Conservation (phyloP, 305 asterid species). For the Solanum hybrid region DNA sequence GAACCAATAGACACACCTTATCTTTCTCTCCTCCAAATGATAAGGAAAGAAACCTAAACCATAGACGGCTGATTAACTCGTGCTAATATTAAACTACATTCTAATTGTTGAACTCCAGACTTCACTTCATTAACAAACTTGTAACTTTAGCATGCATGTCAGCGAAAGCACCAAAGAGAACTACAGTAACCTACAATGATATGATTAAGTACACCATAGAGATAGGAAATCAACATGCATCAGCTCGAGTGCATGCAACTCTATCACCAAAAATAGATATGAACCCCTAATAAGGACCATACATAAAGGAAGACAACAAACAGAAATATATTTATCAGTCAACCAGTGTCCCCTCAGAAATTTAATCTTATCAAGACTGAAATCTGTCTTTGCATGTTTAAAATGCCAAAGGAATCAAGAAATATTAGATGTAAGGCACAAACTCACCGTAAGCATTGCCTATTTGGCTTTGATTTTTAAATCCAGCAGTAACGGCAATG, state of each 20-base stretch:
- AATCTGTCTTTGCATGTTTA: not conserved
- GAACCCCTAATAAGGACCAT: not conserved
- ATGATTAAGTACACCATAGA: not conserved
- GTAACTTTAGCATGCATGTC: not conserved
- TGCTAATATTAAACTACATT: not conserved
- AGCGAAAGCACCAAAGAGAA: not conserved
- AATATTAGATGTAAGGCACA: not conserved
- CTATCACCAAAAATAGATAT: not conserved
- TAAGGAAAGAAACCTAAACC: not conserved
- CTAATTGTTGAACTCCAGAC: not conserved
- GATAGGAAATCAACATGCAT: not conserved
- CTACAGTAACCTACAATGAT: not conserved
- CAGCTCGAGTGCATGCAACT: not conserved
- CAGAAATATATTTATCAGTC: not conserved
- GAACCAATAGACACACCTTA: not conserved
- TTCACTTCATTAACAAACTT: not conserved
- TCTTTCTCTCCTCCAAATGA: not conserved
- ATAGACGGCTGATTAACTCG: not conserved
- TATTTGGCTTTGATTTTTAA: conserved; percentile 20
- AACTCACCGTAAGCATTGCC: conserved; percentile 26
- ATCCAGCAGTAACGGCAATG: conserved; percentile 23
- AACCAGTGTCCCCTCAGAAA: not conserved
- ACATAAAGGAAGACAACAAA: not conserved
- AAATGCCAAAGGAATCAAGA: not conserved
- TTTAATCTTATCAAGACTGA: not conserved